Evolutionary conservation across 352 stramenopile genomes (phyloP).

Genomic region (Phytophthora capsici): DNA sequence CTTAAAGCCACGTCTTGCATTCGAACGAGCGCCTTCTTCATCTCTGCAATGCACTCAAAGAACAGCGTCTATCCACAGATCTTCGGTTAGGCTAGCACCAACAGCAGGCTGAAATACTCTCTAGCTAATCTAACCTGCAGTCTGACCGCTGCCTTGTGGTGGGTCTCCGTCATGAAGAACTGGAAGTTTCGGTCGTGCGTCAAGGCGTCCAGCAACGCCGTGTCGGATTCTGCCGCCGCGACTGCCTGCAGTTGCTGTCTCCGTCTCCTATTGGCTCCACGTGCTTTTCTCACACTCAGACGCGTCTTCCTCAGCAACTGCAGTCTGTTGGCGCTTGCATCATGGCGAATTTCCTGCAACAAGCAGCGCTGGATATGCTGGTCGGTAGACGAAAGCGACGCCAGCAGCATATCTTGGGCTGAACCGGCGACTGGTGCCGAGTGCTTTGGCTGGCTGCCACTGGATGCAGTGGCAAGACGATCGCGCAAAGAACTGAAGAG

Average conservation of each 20-base stretch:
- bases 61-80: conserved; percentile 33
- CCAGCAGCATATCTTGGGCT: conserved; percentile 11
- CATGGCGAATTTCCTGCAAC: conserved; percentile 16
- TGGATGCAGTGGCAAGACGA: conserved; percentile 4
- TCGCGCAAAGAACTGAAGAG: conserved; percentile 24
- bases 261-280: conserved; percentile 14
- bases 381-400: conserved; percentile 12
- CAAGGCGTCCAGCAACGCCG: conserved; percentile 8
- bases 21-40: conserved; percentile 44
- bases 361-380: conserved; percentile 2
- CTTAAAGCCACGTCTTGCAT: conserved; percentile 37
- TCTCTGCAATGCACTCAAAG: conserved; percentile 49
- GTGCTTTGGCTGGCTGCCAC: background rate
- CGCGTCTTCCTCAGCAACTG: conserved; percentile 18
- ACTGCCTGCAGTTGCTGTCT: conserved; percentile 16
- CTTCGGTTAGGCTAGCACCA: background rate
- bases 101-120: background rate
- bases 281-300: background rate
- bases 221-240: conserved; percentile 12
- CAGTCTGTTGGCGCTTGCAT: conserved; percentile 10
- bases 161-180: conserved; percentile 25
- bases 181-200: conserved; percentile 19
- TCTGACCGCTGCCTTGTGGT: conserved; percentile 19
- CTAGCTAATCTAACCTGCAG: conserved; percentile 30
- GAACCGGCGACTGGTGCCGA: background rate